Evolutionary conservation across 225 moss, liverwort and hornwort genomes (phyloP).

Genomic region (Sphagnum tenellum): DNA sequence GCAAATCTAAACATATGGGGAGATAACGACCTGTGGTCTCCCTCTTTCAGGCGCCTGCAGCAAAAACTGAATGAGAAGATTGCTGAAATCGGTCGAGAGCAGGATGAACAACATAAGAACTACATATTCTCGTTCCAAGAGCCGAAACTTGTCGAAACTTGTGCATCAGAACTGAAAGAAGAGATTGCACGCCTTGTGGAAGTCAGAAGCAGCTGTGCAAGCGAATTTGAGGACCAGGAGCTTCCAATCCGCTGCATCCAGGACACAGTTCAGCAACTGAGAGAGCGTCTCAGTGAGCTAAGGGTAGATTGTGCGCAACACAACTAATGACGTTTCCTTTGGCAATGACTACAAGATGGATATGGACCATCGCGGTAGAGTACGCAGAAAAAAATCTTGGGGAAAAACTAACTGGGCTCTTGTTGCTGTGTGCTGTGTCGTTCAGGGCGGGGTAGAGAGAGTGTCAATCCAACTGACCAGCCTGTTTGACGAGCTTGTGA

Average conservation of each 20-base stretch:
- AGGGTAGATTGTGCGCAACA: slow-evolving; percentile 8
- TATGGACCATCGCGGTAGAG: too few relatives aligned
- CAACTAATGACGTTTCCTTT: too few relatives aligned
- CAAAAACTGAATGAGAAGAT: slow-evolving; percentile 9
- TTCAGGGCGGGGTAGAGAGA: slow-evolving; percentile 23
- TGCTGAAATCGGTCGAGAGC: too few relatives aligned
- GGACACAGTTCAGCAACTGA: slow-evolving; percentile 10
- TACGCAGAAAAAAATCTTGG: too few relatives aligned
- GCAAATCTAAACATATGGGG: slow-evolving; percentile 23
- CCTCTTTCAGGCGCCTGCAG: slow-evolving; percentile 25
- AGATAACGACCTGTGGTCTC: slow-evolving; percentile 27
- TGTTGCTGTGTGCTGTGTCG: too few relatives aligned
- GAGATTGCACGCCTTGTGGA: slow-evolving; percentile 9
- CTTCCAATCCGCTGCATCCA: slow-evolving; percentile 4
- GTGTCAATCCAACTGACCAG: slow-evolving; percentile 30
- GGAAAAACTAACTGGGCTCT: too few relatives aligned
- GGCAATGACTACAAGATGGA: too few relatives aligned
- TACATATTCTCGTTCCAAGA: slow-evolving; percentile 20
- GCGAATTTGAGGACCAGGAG: neutral
- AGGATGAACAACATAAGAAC: too few relatives aligned
- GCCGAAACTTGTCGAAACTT: slow-evolving; percentile 21
- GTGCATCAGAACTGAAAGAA: slow-evolving; percentile 3
- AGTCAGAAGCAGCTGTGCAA: neutral
- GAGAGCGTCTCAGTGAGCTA: slow-evolving; percentile 8
- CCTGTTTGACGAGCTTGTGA: slow-evolving; percentile 34